A percentile compares a stretch with the other conserved stretches of the same genome.
These are phyloP conservation scores for Fusarium verrucosum DNA, from an alignment of 2,329 filamentous ascomycete genomes.

Conservation along the genomic window DNA sequence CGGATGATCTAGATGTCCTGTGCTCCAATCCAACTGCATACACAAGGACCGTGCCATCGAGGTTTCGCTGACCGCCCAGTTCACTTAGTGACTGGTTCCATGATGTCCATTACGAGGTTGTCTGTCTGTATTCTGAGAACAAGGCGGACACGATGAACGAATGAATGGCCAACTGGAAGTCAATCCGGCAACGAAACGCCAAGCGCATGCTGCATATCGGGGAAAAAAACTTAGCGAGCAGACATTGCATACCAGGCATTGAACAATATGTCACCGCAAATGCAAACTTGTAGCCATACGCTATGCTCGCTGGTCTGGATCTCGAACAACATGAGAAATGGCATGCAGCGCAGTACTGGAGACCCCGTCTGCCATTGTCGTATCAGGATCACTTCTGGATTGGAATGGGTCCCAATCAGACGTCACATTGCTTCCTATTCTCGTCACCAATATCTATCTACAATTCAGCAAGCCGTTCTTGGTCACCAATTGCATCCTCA, in stretches of 20 bases:
- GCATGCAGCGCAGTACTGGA: constrained; percentile 6
- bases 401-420: not conserved
- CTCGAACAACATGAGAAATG: not conserved
- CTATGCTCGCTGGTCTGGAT: not conserved
- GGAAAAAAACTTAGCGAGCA: constrained; percentile 4
- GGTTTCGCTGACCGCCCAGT: constrained; percentile 36
- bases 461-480: not conserved
- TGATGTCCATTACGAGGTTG: constrained; percentile 7
- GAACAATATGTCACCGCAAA: constrained; percentile 9
- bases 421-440: constrained; percentile 11
- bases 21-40: constrained; percentile 26
- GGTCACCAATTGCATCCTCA: constrained; percentile 20
- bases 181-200: constrained; percentile 6
- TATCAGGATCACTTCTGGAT: constrained; percentile 8
- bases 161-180: constrained; percentile 7
- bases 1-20: constrained; percentile 31
- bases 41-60: constrained; percentile 23
- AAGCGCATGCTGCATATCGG: constrained; percentile 12
- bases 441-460: constrained; percentile 11
- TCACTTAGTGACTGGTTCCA: not conserved
- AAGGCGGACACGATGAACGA: constrained; percentile 28
- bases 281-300: constrained; percentile 7
- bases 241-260: constrained; percentile 8
- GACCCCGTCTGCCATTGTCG: constrained; percentile 18
- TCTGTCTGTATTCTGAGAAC: not conserved